These are phyloP conservation scores for Delphinella strobiligena DNA, from an alignment of 2,329 filamentous ascomycete species.

Conservation along the genomic window DNA sequence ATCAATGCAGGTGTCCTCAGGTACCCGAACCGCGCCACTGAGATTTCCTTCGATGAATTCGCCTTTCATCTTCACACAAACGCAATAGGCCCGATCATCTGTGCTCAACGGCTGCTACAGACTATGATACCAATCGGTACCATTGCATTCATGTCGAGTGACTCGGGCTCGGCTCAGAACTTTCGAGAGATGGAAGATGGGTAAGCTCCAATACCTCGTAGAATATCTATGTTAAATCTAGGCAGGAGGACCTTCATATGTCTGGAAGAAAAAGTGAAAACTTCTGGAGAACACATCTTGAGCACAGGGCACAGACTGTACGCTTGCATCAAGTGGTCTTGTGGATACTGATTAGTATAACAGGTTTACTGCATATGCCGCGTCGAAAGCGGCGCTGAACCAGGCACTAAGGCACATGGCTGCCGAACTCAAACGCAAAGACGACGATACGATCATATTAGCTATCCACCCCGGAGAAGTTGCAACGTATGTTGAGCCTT, in stretches of 20 bases:
- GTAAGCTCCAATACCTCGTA: too few species aligned
- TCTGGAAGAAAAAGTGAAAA: too few species aligned
- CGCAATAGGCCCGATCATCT: conserved; percentile 47
- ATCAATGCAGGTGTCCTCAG: conserved; percentile 44
- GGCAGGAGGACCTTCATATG: too few species aligned
- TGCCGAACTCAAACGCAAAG: conserved; percentile 40
- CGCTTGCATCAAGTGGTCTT: too few species aligned
- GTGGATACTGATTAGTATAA: conserved; percentile 1
- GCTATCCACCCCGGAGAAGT: conserved; percentile 49
- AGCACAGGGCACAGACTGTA: too few species aligned
- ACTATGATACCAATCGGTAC: conserved; percentile 35
- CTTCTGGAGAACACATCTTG: too few species aligned
- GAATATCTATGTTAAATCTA: too few species aligned
- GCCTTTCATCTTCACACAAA: conserved; percentile 45
- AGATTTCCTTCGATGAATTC: conserved; percentile 43
- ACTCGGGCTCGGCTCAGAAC: conserved; percentile 39
- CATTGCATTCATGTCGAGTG: conserved; percentile 45
- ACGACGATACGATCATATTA: conserved; percentile 37
- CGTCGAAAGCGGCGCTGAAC: conserved; percentile 46
- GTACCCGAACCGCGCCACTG: conserved; percentile 47
- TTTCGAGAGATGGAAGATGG: conserved; percentile 46
- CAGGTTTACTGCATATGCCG: conserved; percentile 43
- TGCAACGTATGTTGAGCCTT: conserved; percentile 32
- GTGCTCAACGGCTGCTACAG: conserved; percentile 40
- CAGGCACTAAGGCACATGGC: conserved; percentile 44